phyloP scores from a whole-genome alignment of 805 yeast genomes.

The Lachancea lanzarotensis region DNA sequence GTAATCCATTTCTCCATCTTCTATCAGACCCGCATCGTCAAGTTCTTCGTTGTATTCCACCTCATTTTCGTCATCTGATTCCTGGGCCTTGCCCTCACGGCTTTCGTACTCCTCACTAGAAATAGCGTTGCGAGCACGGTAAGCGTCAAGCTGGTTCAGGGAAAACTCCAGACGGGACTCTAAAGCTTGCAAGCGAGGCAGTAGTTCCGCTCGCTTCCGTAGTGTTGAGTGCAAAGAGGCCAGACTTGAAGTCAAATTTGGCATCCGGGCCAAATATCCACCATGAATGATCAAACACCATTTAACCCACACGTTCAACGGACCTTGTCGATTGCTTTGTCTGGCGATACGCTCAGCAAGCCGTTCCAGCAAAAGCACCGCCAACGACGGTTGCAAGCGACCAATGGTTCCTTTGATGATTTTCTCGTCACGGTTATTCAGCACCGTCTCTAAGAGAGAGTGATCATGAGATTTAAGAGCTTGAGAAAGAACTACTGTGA shows the following conservation, averaged over 20 bases:
- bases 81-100: conserved; percentile 23
- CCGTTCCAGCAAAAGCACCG: conserved; percentile 50
- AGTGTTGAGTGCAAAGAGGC: conserved; percentile 61
- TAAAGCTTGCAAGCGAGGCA: conserved; percentile 68
- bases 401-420: conserved; percentile 50
- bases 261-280: conserved; percentile 44
- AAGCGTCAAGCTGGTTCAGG: conserved; percentile 56
- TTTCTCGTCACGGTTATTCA: conserved; percentile 46
- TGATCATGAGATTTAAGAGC: conserved; percentile 85
- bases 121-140: conserved; percentile 46
- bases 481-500: conserved; percentile 79
- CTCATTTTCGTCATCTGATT: conserved; percentile 37
- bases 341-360: conserved; percentile 56
- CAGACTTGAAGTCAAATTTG: conserved; percentile 48
- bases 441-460: conserved; percentile 75
- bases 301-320: conserved; percentile 69
- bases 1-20: conserved; percentile 41
- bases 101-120: conserved; percentile 35
- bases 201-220: conserved; percentile 53
- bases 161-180: conserved; percentile 75
- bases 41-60: conserved; percentile 72
- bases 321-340: conserved; percentile 47
- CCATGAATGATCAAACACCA: conserved; percentile 84
- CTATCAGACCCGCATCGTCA: conserved; percentile 41
- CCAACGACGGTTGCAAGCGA: conserved; percentile 47